Conservation (phyloP, 192 early-diverging fungal species). For the Coemansia sp. region DNA sequence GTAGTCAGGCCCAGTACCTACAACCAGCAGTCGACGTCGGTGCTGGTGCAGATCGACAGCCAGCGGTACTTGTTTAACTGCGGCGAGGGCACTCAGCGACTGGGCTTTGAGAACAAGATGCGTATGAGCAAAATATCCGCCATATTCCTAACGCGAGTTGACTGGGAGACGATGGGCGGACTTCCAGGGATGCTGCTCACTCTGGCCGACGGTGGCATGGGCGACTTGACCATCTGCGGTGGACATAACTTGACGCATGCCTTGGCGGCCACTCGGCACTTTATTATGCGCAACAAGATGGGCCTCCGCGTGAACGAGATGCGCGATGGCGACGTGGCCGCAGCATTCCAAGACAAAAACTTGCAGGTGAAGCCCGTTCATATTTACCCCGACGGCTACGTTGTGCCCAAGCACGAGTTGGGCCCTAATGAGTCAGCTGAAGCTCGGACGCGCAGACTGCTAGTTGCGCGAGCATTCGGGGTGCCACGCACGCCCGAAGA, state of each 20-base stretch:
- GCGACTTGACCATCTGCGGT: conserved; percentile 66
- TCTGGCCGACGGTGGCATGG: conserved; percentile 68
- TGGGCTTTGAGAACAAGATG: conserved; percentile 76
- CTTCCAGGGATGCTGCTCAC: conserved; percentile 94
- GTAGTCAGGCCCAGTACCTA: conserved; percentile 59
- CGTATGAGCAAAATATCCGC: conserved; percentile 71
- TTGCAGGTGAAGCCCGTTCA: conserved; percentile 65
- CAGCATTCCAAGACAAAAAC: conserved; percentile 64
- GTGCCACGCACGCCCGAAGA: conserved; percentile 12
- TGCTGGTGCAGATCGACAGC: conserved; percentile 73
- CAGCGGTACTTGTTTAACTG: conserved; percentile 93
- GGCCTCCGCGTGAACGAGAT: conserved; percentile 61
- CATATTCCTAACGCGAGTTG: conserved; percentile 78
- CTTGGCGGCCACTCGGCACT: conserved; percentile 74
- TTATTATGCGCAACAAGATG: conserved; percentile 67
- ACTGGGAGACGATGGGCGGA: conserved; percentile 88
- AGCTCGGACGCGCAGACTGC: conserved; percentile 7
- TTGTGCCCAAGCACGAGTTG: conserved; percentile 1
- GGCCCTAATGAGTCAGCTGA: conserved; percentile 35
- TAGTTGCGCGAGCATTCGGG: conserved; percentile 38
- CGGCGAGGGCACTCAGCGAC: conserved; percentile 85
- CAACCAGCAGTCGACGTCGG: conserved; percentile 57
- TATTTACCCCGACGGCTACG: conserved; percentile 57
- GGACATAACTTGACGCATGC: conserved; percentile 80
- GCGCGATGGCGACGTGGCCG: conserved; percentile 35